Evolutionary conservation across 192 early-diverging fungal genomes (phyloP), one percentile per base, ranked within the genome.

Genomic region (Backusella sp.): DNA sequence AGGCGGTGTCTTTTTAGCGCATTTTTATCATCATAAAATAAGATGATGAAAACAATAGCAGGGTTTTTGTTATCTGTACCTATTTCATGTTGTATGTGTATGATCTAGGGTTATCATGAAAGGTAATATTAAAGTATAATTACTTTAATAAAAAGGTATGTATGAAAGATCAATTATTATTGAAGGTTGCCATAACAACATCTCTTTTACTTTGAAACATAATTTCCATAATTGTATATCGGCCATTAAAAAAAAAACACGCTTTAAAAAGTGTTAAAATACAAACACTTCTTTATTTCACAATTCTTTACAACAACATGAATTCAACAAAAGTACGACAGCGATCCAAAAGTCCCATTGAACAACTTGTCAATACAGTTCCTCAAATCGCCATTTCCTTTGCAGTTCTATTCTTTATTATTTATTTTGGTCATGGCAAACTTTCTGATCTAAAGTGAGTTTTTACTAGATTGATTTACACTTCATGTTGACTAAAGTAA

Each of bases 381-480:
- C 70, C 70, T 30, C 70, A 71, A 71, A 28, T 71, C n/a, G 70
- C 70, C n/a, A 71, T 71, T 49, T 15, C 70, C 9, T 71, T 21
- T 32, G 26, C 70, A 15, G 0, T 71, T 2, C 14, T 71, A 46
- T 49, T 71, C 30, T 71, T 35, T 35, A 21, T 21, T 21, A 69
- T 69, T 71, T 46, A 26, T 17, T 46, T 46, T 30, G 9, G 42
- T 17, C 17, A 71, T 71, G 69, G 23, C 41, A 44, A 12, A 6
- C 21, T 42, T 46, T 21, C 39, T 6, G 69, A 46, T 71, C 39
- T 30, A 21, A 46, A 42, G 69, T 70, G 46, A 70, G 15, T 30
- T 39, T 17, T 28, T 26, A 32, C 2, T 32, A 3, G 2, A n/a
- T 52, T 52, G 15, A 7, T 52, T 52, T 52, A n/a, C 6, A 17